Percentiles rank a stretch among this genome's conserved stretches.
Conservation (phyloP, 2,329 filamentous ascomycete genomes). For the Cordyceps tenuipes region DNA sequence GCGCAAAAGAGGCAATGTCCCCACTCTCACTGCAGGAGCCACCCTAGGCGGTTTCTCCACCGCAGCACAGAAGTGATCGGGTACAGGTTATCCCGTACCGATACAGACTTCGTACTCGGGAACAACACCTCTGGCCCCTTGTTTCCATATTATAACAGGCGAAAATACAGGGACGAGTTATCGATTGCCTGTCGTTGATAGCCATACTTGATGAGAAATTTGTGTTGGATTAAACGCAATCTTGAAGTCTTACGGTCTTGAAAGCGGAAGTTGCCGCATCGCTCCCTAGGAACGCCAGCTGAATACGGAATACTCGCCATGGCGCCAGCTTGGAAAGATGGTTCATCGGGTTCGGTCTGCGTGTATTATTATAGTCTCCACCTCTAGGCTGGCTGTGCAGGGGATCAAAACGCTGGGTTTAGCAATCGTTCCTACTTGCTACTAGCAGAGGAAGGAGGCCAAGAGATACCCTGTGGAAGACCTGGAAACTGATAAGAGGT, state of each 20-base stretch:
- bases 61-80: background rate
- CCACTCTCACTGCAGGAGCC: background rate
- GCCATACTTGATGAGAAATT: too few species aligned
- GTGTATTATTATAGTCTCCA: background rate
- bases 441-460: too few species aligned
- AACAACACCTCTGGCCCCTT: background rate
- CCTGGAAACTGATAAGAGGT: too few species aligned
- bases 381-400: constrained; percentile 1
- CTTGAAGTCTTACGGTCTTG: too few species aligned
- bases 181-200: too few species aligned
- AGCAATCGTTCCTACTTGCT: background rate
- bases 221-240: too few species aligned
- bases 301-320: too few species aligned
- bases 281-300: too few species aligned
- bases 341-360: background rate
- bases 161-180: too few species aligned
- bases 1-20: background rate
- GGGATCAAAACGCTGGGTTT: background rate
- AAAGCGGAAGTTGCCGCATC: too few species aligned
- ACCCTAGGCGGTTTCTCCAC: background rate
- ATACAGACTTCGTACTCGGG: background rate
- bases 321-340: background rate
- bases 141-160: too few species aligned
- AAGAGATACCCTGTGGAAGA: background rate
- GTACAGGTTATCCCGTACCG: constrained; percentile 7